Base-by-base conservation (phyloP, 192 early-diverging fungal genomes). In the Linnemannia schmuckeri region DNA sequence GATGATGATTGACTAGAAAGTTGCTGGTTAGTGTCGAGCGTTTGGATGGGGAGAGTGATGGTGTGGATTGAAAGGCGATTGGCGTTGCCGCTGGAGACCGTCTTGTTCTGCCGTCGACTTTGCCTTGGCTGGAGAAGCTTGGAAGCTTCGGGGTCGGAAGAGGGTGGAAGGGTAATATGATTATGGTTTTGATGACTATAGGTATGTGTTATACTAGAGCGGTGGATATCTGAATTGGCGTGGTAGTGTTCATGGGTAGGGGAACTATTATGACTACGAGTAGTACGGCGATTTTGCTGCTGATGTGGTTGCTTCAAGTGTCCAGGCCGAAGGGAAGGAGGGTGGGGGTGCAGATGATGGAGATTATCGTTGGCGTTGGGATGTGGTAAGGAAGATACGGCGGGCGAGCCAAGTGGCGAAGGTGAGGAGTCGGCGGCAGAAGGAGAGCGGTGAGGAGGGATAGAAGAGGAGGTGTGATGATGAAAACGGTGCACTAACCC, bases 21-120 rank as follows among this genome's bases (percentile, higher is more conserved):
- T 76, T 76, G 77, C 35, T 68, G 74, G 74, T 75, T 79, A 79
- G 82, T 68, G 71, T 63, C 72, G 52, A 35, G n/a, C 46, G 55
- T 44, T 77, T 24, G 66, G 46, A 13, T 77, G n/a, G 22, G 35
- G 33, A 33, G 33, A 12, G 7, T 41, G 41, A 17, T 55, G 77
- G 33, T 49, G 27, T 30, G 9, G 47, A 49, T 52, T 42, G 70
- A 35, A 12, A 38, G 27, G 74, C 52, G 47, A 22, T 70, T 35
- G 66, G 15, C 38, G 33, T 72, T 72, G 69, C 17, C 41, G 49
- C 9, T 35, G 68, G 6, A 17, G 75, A 5, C 61, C n/a, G 13
- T 77, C 37, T 66, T 63, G 61, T 27, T 46, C 35, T 76, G 75
- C 41, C 49, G 74, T 55, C 9, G 74, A 35, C 46, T 44, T 49